Evolutionary conservation across 768 basidiomycete genomes (phyloP).

Genomic region (Daedaleopsis nitida): DNA sequence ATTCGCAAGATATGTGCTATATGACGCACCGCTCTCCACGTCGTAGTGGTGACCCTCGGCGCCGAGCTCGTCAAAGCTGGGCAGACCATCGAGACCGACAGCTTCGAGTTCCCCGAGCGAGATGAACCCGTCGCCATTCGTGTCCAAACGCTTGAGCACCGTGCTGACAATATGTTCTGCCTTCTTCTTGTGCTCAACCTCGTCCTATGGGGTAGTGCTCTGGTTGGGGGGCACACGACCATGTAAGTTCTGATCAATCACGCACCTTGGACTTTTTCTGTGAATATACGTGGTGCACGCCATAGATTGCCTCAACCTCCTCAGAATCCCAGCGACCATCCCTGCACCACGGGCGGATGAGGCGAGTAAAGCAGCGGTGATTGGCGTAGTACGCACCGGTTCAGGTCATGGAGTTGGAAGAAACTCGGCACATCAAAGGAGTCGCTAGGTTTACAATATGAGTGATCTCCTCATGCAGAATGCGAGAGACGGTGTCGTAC

Average conservation of each 20-base stretch:
- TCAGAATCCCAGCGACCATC: conserved; percentile 64
- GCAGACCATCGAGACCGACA: conserved; percentile 74
- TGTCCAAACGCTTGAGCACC: conserved; percentile 73
- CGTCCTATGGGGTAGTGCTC: conserved; percentile 49
- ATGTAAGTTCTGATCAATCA: not conserved
- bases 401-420: conserved; percentile 94
- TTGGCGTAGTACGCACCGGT: conserved; percentile 51
- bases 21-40: conserved; percentile 75
- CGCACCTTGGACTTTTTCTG: conserved; percentile 75
- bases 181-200: conserved; percentile 78
- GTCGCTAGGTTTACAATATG: conserved; percentile 50
- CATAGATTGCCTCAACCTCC: conserved; percentile 96
- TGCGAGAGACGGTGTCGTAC: conserved; percentile 37
- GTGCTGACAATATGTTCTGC: conserved; percentile 75
- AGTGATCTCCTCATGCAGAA: not conserved
- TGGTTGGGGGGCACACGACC: not conserved
- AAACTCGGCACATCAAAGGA: conserved; percentile 85
- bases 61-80: conserved; percentile 81
- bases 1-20: no score
- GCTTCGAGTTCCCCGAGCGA: conserved; percentile 69
- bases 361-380: not conserved
- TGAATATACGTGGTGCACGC: conserved; percentile 89
- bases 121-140: conserved; percentile 70
- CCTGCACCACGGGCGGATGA: not conserved
- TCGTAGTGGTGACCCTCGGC: conserved; percentile 95